Evolutionary conservation across 2,329 filamentous ascomycete species (phyloP), one percentile per base, ranked within the genome.

Genomic region (Macrophomina tecta): DNA sequence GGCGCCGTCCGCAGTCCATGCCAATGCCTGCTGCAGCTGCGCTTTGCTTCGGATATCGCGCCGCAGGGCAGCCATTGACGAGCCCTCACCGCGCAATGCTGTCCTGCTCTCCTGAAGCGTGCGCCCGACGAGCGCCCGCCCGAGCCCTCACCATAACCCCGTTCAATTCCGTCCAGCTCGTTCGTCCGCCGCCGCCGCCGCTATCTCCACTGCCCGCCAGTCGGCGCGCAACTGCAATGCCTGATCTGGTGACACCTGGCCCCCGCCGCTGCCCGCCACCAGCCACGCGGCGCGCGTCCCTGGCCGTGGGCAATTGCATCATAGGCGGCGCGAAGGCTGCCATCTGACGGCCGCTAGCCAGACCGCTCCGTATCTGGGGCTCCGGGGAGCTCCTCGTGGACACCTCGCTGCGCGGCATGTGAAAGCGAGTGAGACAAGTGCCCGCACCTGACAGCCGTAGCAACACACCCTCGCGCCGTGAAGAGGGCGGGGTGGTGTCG

Each of bases 21-120:
- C 62, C 61, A 32, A 32, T 36, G 12, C 36, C 53, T 45, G 42
- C 42, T 14, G 16, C 12, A 5, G 8, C 42, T 18, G 42, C 42
- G 58, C 58, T 62, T 34, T 64, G 61, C 48, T 30, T 45, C 61
- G 61, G 49, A 56, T 48, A 56, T 45, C 63, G 38, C 32, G 46
- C 51, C 51, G 61, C 49, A 53, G 51, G 63, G 63, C 63, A 65
- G 64, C 64, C 64, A 65, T 65, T 65, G 64, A 65, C 64, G 64
- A 58, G 53, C 30, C 32, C 52, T 32, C 42, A 48, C 28, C 32
- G 38, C 48, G 45, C 38, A 46, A 45, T 58, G 52, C 42, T 16
- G 7, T 45, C 42, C 42, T 7, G 42, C 60, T 51, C 42, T 49
- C 52, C 53, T 46, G 64, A 45, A 38, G 48, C 46, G 36, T 18